Evolutionary conservation across 78 protist species (phyloP).

Genomic region (Bodo saltans): DNA sequence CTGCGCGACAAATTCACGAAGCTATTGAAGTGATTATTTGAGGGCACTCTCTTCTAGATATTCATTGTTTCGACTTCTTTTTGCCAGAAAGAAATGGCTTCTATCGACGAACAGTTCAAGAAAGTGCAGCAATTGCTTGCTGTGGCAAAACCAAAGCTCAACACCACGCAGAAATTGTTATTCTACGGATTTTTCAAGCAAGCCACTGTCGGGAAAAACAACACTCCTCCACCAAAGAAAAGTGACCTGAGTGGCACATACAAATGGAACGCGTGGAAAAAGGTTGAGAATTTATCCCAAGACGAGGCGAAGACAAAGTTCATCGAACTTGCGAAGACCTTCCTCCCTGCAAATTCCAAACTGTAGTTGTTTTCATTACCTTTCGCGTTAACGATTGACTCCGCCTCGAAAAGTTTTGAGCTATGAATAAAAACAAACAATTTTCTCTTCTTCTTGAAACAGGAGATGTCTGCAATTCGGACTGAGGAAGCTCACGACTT

Average conservation of each 20-base stretch:
- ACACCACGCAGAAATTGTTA: slow-evolving; percentile 13
- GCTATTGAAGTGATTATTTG: too few species aligned
- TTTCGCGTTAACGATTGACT: not conserved
- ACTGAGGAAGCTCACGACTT: slow-evolving; percentile 30
- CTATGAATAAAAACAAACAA: too few species aligned
- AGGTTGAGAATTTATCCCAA: slow-evolving; percentile 1
- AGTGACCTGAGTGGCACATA: slow-evolving; percentile 26
- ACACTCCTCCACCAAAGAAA: slow-evolving; percentile 16
- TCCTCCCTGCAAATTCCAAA: too few species aligned
- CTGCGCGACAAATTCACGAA: too few species aligned
- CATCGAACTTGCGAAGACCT: slow-evolving; percentile 17
- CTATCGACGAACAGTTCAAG: not conserved
- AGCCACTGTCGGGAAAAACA: slow-evolving; percentile 27
- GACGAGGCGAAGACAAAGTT: slow-evolving; percentile 40
- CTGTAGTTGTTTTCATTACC: not conserved
- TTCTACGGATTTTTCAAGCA: slow-evolving; percentile 44
- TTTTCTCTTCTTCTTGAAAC: too few species aligned
- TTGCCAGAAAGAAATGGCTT: not conserved
- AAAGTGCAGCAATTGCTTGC: not conserved
- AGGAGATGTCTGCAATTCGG: too few species aligned
- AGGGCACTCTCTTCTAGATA: too few species aligned
- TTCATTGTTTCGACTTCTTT: not conserved
- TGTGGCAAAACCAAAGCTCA: not conserved
- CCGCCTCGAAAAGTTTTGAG: not conserved
- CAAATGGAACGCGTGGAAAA: slow-evolving; percentile 41